Conservation (phyloP, 495 filamentous ascomycete genomes). For the Hypoxylon fuscum region DNA sequence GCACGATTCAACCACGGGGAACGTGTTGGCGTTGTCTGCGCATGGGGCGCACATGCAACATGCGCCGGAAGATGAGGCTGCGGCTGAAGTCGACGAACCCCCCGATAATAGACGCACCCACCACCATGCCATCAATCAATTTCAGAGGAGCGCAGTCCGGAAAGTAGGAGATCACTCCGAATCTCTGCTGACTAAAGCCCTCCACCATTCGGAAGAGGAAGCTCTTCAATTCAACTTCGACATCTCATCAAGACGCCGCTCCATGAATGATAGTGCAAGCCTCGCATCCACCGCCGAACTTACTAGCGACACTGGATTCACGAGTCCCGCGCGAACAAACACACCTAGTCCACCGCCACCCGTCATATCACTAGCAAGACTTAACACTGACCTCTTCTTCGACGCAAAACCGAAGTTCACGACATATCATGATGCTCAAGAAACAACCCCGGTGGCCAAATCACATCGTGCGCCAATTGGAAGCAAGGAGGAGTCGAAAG, state of each 20-base stretch:
- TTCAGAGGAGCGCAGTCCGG: slow-evolving; percentile 54
- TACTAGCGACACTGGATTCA: slow-evolving; percentile 89
- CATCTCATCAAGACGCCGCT: slow-evolving; percentile 61
- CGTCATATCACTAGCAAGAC: slow-evolving; percentile 38
- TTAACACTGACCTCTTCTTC: slow-evolving; percentile 40
- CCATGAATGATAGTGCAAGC: slow-evolving; percentile 80
- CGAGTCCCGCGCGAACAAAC: slow-evolving; percentile 87
- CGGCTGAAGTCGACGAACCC: slow-evolving; percentile 47
- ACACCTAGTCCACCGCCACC: slow-evolving; percentile 86
- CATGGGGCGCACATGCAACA: slow-evolving; percentile 54
- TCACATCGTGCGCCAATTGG: slow-evolving; percentile 13
- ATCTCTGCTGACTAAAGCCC: slow-evolving; percentile 82
- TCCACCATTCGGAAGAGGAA: slow-evolving; percentile 71
- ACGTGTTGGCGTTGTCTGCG: slow-evolving; percentile 53
- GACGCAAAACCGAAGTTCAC: slow-evolving; percentile 28
- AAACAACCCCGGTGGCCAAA: slow-evolving; percentile 21
- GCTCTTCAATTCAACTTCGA: slow-evolving; percentile 35
- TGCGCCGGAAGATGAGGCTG: slow-evolving; percentile 51
- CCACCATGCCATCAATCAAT: slow-evolving; percentile 40
- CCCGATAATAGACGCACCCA: slow-evolving; percentile 46
- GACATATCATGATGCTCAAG: slow-evolving; percentile 24
- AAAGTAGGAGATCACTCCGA: slow-evolving; percentile 63
- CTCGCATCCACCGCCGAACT: slow-evolving; percentile 83
- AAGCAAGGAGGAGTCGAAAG: slow-evolving; percentile 28
- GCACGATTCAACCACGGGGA: slow-evolving; percentile 51